A percentile compares a stretch with the other conserved stretches of the same genome.
phyloP scores from a whole-genome alignment of 306 rosid species.

The Heteromeles arbutifolia region DNA sequence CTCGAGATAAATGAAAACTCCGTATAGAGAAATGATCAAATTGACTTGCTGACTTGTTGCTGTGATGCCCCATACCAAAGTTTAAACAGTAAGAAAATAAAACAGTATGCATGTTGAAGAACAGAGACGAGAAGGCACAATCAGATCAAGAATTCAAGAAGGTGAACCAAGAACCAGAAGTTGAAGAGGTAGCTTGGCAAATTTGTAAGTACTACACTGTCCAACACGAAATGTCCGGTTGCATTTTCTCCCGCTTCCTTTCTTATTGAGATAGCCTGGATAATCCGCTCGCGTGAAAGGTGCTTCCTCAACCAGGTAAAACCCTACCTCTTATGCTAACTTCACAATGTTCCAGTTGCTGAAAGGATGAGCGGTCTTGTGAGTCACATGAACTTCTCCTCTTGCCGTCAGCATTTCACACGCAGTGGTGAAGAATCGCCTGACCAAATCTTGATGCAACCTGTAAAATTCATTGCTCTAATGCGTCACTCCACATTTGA shows the following conservation, averaged over 20 bases:
- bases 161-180: neutral
- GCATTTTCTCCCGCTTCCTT: neutral
- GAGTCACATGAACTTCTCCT: constrained; percentile 35
- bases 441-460: constrained; percentile 23
- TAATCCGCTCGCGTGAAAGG: neutral
- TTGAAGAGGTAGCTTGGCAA: neutral
- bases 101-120: neutral
- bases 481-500: neutral
- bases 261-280: constrained; percentile 23
- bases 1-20: neutral
- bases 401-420: neutral
- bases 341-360: constrained; percentile 18
- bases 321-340: neutral
- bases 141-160: neutral
- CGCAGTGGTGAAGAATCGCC: constrained; percentile 15
- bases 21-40: neutral
- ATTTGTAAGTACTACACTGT: constrained; percentile 16
- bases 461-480: neutral
- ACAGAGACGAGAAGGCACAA: neutral
- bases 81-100: neutral
- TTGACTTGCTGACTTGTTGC: neutral
- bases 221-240: constrained; percentile 18
- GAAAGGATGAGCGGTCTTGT: constrained; percentile 26
- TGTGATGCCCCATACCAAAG: neutral
- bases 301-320: neutral